phyloP scores from a whole-genome alignment of 805 yeast genomes.

The Clavispora phyllophila region DNA sequence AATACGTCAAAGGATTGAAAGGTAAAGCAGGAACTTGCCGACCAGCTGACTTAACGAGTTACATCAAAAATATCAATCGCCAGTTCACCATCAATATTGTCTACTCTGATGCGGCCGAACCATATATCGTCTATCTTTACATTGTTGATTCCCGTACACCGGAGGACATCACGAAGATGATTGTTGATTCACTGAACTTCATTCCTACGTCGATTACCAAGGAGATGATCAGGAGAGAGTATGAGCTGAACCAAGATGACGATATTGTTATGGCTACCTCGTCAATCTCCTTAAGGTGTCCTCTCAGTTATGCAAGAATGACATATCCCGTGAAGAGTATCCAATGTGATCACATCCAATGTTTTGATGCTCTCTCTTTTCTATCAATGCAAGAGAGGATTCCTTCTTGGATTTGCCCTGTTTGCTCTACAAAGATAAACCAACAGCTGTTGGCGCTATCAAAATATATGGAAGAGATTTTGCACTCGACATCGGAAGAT shows the following conservation, averaged over 20 bases:
- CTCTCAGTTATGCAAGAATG: slow-evolving; percentile 69
- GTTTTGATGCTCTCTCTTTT: slow-evolving; percentile 79
- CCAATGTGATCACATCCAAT: slow-evolving; percentile 74
- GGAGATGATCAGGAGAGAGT: slow-evolving; percentile 35
- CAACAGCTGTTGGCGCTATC: slow-evolving; percentile 63
- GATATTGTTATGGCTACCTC: slow-evolving; percentile 66
- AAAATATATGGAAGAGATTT: slow-evolving; percentile 64
- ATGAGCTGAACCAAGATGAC: slow-evolving; percentile 51
- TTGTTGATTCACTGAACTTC: slow-evolving; percentile 37
- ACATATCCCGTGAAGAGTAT: slow-evolving; percentile 65
- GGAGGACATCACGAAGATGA: slow-evolving; percentile 17
- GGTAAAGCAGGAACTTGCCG: slow-evolving; percentile 71
- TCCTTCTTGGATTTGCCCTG: slow-evolving; percentile 86
- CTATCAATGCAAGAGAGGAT: slow-evolving; percentile 71
- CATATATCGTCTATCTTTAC: slow-evolving; percentile 51
- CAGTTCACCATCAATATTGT: slow-evolving; percentile 41
- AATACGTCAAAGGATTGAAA: slow-evolving; percentile 58
- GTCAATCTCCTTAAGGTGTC: slow-evolving; percentile 68
- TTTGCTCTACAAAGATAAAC: slow-evolving; percentile 54
- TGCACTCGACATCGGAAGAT: slow-evolving; percentile 47
- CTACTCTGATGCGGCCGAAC: slow-evolving; percentile 53
- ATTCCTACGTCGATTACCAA: slow-evolving; percentile 50
- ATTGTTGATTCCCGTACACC: slow-evolving; percentile 42
- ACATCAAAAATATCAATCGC: slow-evolving; percentile 22
- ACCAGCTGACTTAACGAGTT: slow-evolving; percentile 73